Base-by-base conservation (phyloP, 768 basidiomycete species). In the Boletus reticuloceps region DNA sequence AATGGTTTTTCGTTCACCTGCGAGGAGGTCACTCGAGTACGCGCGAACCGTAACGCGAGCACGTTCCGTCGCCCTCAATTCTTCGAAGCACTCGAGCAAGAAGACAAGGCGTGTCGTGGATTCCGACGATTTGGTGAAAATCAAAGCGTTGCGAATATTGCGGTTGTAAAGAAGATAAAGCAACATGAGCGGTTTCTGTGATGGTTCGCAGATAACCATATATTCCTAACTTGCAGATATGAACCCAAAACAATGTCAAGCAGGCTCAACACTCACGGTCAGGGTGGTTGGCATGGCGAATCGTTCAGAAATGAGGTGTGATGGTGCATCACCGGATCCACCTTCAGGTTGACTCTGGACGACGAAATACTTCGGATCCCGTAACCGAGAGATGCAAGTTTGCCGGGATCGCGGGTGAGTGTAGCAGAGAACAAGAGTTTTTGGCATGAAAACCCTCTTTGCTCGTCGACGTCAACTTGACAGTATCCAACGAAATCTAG, bases 101-200 rank as follows among this genome's bases (percentile, higher is more conserved):
- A 79, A 82, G 27, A 94, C 86, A 8, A 98, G 84, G 10, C 96
- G 83, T 5, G 78, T 75, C 0, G 94, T 91, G 0, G 92, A 93
- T 67, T 98, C 95, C 6, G 95, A 88, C 0, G 90, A 93, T 73
- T 98, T 98, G n/a, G 96, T 97, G 74, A 99, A 99, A 31, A 97
- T 86, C 34, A 99, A 77, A 0, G 88, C 89, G 55, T 89, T 89
- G 10, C 71, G 77, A 20, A 94, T 78, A 9, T 75, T 64, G 45
- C 74, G 77, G 9, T 75, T 67, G 64, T 89, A 85, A 3, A 97
- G 77, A 48, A 99, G 86, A 65, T 98, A 80, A 71, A 97, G 89
- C 51, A 99, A 82, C 62, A 92, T 77, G 10, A 98, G 80, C 2
- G 96, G 95, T 69, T 99, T 99, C 60, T 87, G 77, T 0, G 84